phyloP scores from a whole-genome alignment of 257 asterid genomes.

The Gardenia jasminoides region DNA sequence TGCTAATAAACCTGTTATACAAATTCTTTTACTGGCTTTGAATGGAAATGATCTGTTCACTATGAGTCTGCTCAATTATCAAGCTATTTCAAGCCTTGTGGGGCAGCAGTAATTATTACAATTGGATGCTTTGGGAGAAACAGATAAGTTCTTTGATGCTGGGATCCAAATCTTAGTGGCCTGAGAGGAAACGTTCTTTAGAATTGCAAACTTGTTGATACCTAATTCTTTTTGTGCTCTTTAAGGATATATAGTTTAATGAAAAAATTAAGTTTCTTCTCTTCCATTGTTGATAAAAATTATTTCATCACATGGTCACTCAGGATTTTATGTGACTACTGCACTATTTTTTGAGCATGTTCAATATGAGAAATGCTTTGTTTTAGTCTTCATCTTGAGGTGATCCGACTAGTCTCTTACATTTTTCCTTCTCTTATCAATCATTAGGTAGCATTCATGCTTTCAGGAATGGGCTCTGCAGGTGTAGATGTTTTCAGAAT shows the following conservation, averaged over 20 bases:
- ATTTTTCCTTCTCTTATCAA: constrained; percentile 17
- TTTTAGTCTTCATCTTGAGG: background rate
- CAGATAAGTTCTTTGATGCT: background rate
- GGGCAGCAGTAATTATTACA: background rate
- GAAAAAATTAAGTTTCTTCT: background rate
- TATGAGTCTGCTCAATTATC: background rate
- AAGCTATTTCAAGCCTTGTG: background rate
- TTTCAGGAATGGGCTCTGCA: constrained; percentile 94
- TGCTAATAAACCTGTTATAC: too few species aligned
- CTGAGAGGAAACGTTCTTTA: background rate
- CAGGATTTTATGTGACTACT: background rate
- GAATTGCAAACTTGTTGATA: background rate
- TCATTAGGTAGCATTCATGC: constrained; percentile 88
- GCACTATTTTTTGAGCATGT: background rate
- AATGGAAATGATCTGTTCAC: background rate
- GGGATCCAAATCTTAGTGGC: background rate
- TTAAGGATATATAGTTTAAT: background rate
- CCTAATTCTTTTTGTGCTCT: background rate
- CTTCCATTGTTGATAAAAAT: background rate
- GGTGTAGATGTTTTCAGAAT: constrained; percentile 78
- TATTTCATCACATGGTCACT: background rate
- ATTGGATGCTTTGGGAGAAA: background rate
- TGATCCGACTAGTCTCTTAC: background rate
- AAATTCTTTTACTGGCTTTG: background rate
- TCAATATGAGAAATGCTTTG: background rate